Percentiles rank a stretch among this genome's conserved stretches.
Conservation (phyloP, 2,329 filamentous ascomycete genomes). For the Gnomoniopsis smithogilvyi region DNA sequence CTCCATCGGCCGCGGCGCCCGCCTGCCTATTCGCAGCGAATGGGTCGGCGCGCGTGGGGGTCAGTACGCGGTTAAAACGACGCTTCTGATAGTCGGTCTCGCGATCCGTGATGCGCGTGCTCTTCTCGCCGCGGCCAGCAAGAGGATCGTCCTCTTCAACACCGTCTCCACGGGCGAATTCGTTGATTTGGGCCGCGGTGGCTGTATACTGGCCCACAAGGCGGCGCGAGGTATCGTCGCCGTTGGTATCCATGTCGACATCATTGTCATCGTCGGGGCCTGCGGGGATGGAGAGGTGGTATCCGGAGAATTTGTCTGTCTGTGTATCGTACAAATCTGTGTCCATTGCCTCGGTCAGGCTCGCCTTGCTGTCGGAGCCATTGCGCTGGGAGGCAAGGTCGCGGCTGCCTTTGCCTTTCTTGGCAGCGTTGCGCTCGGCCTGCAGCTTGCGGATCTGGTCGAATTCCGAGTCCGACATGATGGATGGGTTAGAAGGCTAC, state of each 20-base stretch:
- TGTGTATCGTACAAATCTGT: slow-evolving; percentile 81
- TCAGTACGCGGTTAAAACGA: slow-evolving; percentile 82
- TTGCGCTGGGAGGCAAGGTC: slow-evolving; percentile 80
- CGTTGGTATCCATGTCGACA: slow-evolving; percentile 75
- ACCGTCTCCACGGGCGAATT: slow-evolving; percentile 80
- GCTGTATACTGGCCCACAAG: slow-evolving; percentile 96
- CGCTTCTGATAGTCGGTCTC: slow-evolving; percentile 98
- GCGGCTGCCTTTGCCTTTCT: slow-evolving; percentile 73
- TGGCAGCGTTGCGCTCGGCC: slow-evolving; percentile 85
- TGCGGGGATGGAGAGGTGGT: slow-evolving; percentile 83
- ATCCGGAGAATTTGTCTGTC: slow-evolving; percentile 80
- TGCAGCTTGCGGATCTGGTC: slow-evolving; percentile 84
- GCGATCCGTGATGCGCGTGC: slow-evolving; percentile 84
- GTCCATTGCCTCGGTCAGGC: slow-evolving; percentile 85
- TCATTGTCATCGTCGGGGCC: slow-evolving; percentile 74
- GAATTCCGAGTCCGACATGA: slow-evolving; percentile 78
- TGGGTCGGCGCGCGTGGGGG: slow-evolving; percentile 80
- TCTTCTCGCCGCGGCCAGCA: slow-evolving; percentile 77
- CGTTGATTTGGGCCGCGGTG: slow-evolving; percentile 85
- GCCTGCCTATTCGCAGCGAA: slow-evolving; percentile 74
- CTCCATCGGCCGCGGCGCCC: slow-evolving; percentile 48
- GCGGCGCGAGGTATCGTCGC: slow-evolving; percentile 68
- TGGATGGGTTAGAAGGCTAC: slow-evolving; percentile 27
- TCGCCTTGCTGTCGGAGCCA: slow-evolving; percentile 83
- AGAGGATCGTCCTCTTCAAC: slow-evolving; percentile 92